phyloP scores from a whole-genome alignment of 164 flowering plant genomes.

The Tetracentron sinense region DNA sequence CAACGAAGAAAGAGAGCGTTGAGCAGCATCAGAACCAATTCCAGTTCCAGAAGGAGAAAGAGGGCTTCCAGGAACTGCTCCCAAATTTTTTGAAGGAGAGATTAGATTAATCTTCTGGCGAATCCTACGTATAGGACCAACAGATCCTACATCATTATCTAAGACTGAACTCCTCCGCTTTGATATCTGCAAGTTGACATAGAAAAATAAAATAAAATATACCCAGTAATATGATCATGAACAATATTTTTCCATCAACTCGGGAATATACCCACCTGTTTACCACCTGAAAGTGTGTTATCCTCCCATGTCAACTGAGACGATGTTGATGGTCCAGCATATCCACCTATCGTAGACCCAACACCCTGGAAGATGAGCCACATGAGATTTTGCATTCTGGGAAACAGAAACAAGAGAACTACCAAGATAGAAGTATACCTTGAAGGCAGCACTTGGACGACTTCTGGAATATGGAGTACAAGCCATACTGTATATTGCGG shows the following conservation, averaged over 20 bases:
- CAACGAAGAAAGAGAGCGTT: slow-evolving; percentile 11
- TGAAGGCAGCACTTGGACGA: slow-evolving; percentile 27
- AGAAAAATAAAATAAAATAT: too few relatives aligned
- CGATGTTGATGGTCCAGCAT: slow-evolving; percentile 36
- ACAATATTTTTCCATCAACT: slow-evolving; percentile 3
- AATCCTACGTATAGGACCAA: slow-evolving; percentile 78
- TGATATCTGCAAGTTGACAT: slow-evolving; percentile 36
- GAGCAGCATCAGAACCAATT: slow-evolving; percentile 22
- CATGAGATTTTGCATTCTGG: background rate
- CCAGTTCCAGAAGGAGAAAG: slow-evolving; percentile 21
- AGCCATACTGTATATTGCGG: slow-evolving; percentile 81
- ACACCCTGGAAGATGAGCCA: slow-evolving; percentile 28
- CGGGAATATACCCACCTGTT: slow-evolving; percentile 29
- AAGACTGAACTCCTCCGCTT: slow-evolving; percentile 76
- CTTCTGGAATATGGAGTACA: slow-evolving; percentile 76
- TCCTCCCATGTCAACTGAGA: slow-evolving; percentile 37
- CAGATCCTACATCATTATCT: slow-evolving; percentile 71
- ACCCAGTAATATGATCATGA: background rate
- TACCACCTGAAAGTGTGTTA: slow-evolving; percentile 30
- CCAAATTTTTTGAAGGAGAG: slow-evolving; percentile 32
- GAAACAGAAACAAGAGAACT: background rate
- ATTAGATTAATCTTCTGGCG: slow-evolving; percentile 71
- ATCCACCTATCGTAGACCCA: slow-evolving; percentile 22
- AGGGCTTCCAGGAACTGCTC: slow-evolving; percentile 22
- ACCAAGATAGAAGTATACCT: slow-evolving; percentile 34